These are phyloP conservation scores for Fusarium sp. DNA, from an alignment of 2,329 filamentous ascomycete species.

Conservation along the genomic window DNA sequence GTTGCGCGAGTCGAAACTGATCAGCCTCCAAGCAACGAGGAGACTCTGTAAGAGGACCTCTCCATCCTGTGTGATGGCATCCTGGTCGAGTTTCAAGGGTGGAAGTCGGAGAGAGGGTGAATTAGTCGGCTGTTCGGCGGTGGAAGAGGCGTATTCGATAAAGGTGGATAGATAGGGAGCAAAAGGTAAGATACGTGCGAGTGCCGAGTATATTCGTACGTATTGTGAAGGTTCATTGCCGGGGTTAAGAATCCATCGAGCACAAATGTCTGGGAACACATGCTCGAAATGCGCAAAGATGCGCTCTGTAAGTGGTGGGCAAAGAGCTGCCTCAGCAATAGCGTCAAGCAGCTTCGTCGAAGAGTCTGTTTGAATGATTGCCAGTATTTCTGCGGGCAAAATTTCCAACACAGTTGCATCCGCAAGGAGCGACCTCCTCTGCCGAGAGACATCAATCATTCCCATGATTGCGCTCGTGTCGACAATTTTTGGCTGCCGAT, in stretches of 20 bases:
- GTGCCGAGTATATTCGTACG: conserved; percentile 71
- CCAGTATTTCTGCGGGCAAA: conserved; percentile 76
- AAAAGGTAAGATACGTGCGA: conserved; percentile 84
- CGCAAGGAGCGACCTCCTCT: conserved; percentile 66
- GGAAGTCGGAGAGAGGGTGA: conserved; percentile 47
- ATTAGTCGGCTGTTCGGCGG: conserved; percentile 25
- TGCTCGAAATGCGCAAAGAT: conserved; percentile 80
- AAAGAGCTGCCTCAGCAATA: conserved; percentile 76
- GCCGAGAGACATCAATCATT: conserved; percentile 65
- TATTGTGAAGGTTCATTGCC: conserved; percentile 52
- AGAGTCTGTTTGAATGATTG: conserved; percentile 72
- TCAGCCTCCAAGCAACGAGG: conserved; percentile 76
- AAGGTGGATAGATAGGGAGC: conserved; percentile 83
- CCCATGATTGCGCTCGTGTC: conserved; percentile 61
- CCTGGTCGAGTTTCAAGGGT: conserved; percentile 48
- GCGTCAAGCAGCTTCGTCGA: conserved; percentile 77
- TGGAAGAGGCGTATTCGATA: conserved; percentile 58
- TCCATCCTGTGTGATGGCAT: conserved; percentile 40
- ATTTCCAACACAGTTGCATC: conserved; percentile 66
- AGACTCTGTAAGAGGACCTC: conserved; percentile 48
- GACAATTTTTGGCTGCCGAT: conserved; percentile 45
- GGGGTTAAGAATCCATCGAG: conserved; percentile 75
- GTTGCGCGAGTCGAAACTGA: conserved; percentile 77
- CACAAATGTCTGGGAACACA: conserved; percentile 84
- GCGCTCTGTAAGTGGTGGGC: conserved; percentile 75